Conservation (phyloP, 176 grass and related monocot species). For the Hsuehochloa calcarea region DNA sequence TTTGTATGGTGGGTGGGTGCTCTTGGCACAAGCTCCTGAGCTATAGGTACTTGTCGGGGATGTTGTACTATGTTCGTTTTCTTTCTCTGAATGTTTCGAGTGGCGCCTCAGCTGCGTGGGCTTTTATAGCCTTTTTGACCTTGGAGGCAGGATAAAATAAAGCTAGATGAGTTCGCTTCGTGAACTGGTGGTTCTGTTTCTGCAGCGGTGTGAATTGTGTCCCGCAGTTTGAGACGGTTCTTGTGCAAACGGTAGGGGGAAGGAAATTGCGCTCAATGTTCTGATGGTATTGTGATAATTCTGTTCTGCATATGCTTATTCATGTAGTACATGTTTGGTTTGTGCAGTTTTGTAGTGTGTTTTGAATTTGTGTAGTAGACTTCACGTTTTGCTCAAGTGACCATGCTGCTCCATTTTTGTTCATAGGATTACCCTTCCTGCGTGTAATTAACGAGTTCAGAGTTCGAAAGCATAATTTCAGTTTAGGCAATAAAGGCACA, state of each 20-base stretch:
- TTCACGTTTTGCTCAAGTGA: too few relatives aligned
- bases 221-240: neutral
- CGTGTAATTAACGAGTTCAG: too few relatives aligned
- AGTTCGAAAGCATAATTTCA: too few relatives aligned
- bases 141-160: constrained; percentile 34
- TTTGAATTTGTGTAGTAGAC: too few relatives aligned
- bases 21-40: constrained; percentile 40
- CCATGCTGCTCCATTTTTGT: too few relatives aligned
- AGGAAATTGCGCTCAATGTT: neutral
- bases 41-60: constrained; percentile 17
- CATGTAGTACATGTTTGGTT: too few relatives aligned
- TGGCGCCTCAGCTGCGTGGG: constrained; percentile 27
- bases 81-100: constrained; percentile 24
- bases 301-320: too few relatives aligned
- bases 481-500: too few relatives aligned
- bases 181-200: neutral
- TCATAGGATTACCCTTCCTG: too few relatives aligned
- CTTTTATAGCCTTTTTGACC: constrained; percentile 22
- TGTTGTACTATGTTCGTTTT: constrained; percentile 38
- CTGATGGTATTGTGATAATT: too few relatives aligned
- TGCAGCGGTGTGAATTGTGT: neutral
- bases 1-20: constrained; percentile 44
- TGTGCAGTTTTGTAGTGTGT: too few relatives aligned
- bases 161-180: constrained; percentile 3
- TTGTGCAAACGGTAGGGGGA: neutral